Conservation (phyloP, 805 yeast genomes). For the Hanseniaspora pseudoguilliermondii region DNA sequence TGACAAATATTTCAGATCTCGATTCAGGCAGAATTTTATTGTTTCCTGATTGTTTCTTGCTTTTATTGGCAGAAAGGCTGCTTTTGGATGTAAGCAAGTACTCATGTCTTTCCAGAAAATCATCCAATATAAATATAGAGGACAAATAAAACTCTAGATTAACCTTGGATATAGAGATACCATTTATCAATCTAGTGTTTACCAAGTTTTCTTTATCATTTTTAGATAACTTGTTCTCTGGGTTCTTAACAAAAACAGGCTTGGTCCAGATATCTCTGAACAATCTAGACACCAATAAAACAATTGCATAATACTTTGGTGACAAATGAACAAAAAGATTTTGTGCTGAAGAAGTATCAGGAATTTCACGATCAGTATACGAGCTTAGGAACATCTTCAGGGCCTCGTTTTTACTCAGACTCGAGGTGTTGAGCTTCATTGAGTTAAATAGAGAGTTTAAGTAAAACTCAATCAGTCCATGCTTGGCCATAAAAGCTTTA, state of each 20-base stretch:
- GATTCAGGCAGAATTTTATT: conserved; percentile 19
- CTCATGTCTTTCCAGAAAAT: conserved; percentile 55
- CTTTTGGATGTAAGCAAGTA: conserved; percentile 22
- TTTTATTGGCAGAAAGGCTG: conserved; percentile 9
- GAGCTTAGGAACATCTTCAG: conserved; percentile 30
- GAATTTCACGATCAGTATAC: not conserved
- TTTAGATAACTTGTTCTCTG: conserved; percentile 15
- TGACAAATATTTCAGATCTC: conserved; percentile 85
- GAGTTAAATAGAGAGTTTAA: conserved; percentile 77
- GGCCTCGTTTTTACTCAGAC: conserved; percentile 32
- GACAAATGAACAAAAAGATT: conserved; percentile 53
- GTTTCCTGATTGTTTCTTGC: not conserved
- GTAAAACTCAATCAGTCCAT: conserved; percentile 83
- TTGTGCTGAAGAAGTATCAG: not conserved
- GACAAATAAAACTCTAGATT: conserved; percentile 60
- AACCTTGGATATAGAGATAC: conserved; percentile 23
- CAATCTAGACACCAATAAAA: conserved; percentile 63
- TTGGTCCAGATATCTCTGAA: conserved; percentile 69
- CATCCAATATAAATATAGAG: conserved; percentile 54
- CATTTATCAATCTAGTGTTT: conserved; percentile 22
- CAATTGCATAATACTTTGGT: conserved; percentile 82
- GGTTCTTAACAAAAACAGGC: conserved; percentile 43
- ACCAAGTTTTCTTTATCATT: conserved; percentile 26
- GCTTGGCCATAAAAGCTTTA: conserved; percentile 56
- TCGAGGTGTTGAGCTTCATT: conserved; percentile 57